These are phyloP conservation scores for Boletellus deceptivus DNA, from an alignment of 1,284 basidiomycete genomes.

Conservation along the genomic window DNA sequence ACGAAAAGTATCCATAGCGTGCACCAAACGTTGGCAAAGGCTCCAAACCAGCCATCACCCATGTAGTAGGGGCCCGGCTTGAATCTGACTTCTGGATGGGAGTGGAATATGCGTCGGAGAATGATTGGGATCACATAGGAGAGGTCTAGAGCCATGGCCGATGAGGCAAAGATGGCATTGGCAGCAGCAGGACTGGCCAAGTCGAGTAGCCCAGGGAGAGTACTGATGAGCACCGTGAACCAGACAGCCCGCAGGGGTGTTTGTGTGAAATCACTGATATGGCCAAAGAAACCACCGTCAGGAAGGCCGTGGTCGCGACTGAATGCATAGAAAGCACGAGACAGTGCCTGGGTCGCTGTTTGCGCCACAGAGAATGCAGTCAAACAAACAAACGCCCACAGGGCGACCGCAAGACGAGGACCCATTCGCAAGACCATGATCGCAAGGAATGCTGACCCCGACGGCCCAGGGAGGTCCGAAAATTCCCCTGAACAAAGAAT, in stretches of 20 bases:
- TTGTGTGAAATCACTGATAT: conserved; percentile 60
- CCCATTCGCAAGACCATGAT: conserved; percentile 79
- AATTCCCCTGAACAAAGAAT: conserved; percentile 79
- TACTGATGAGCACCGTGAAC: conserved; percentile 66
- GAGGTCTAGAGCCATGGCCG: conserved; percentile 69
- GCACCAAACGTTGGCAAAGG: conserved; percentile 63
- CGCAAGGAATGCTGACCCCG: conserved; percentile 50
- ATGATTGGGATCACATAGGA: conserved; percentile 77
- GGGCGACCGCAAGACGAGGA: conserved; percentile 63
- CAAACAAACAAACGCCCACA: conserved; percentile 77
- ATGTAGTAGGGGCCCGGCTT: conserved; percentile 89
- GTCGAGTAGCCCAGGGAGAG: conserved; percentile 74
- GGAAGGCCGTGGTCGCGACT: conserved; percentile 71
- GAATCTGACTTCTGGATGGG: conserved; percentile 84
- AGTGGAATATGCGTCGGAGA: conserved; percentile 66
- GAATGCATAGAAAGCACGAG: conserved; percentile 87
- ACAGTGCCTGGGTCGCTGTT: conserved; percentile 80
- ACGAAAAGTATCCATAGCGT: conserved; percentile 70
- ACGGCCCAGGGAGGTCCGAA: conserved; percentile 59
- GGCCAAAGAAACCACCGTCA: conserved; percentile 53
- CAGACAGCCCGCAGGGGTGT: conserved; percentile 47
- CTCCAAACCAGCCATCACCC: conserved; percentile 69
- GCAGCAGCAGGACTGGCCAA: conserved; percentile 79
- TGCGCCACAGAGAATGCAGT: conserved; percentile 86
- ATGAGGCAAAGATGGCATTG: conserved; percentile 81